These are phyloP conservation scores for Neohortaea acidophila DNA, from an alignment of 495 filamentous ascomycete genomes.

Conservation along the genomic window DNA sequence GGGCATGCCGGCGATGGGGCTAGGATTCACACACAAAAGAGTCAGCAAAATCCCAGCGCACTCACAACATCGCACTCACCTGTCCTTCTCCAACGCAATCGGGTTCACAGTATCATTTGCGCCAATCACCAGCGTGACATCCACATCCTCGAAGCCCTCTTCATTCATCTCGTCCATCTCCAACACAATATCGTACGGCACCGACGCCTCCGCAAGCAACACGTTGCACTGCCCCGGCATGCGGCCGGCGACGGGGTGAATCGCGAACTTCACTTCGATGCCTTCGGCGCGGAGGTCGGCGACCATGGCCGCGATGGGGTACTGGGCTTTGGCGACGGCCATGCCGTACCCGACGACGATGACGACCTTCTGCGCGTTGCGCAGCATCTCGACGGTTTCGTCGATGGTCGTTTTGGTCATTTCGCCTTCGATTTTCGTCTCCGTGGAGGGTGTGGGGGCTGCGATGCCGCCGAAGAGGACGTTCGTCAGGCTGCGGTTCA, in stretches of 20 bases:
- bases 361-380: slow-evolving; percentile 59
- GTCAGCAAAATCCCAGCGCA: slow-evolving; percentile 3
- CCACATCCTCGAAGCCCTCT: slow-evolving; percentile 57
- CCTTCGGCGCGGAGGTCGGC: slow-evolving; percentile 51
- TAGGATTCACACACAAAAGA: not conserved
- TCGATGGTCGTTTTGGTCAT: slow-evolving; percentile 59
- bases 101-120: slow-evolving; percentile 80
- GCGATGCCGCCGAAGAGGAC: slow-evolving; percentile 68
- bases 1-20: slow-evolving; percentile 71
- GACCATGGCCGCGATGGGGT: slow-evolving; percentile 66
- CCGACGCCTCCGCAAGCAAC: slow-evolving; percentile 62
- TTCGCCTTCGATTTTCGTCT: slow-evolving; percentile 59
- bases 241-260: slow-evolving; percentile 67
- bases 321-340: slow-evolving; percentile 78
- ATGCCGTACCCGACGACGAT: slow-evolving; percentile 78
- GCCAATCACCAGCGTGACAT: slow-evolving; percentile 72
- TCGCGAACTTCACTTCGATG: slow-evolving; percentile 68
- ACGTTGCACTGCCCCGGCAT: slow-evolving; percentile 86
- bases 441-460: slow-evolving; percentile 38
- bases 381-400: slow-evolving; percentile 54
- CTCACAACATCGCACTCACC: not conserved
- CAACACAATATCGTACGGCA: slow-evolving; percentile 71
- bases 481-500: slow-evolving; percentile 69
- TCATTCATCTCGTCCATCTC: slow-evolving; percentile 91
- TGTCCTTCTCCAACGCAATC: slow-evolving; percentile 62